A percentile compares a stretch with the other conserved stretches of the same genome.
Conservation (phyloP, 345 rosid genomes). For the Syzygium aromaticum region DNA sequence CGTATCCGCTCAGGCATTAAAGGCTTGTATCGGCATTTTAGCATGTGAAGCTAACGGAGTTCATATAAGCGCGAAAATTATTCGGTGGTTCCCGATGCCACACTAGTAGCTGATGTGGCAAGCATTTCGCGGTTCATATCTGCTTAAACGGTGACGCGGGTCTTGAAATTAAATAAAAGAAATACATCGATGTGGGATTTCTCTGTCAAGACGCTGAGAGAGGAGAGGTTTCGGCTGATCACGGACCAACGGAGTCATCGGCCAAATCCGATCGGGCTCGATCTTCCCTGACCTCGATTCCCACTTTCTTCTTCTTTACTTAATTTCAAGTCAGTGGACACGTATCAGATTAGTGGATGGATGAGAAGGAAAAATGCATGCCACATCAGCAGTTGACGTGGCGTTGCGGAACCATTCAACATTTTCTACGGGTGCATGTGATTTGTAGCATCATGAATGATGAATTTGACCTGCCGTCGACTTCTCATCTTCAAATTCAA, state of each 20-base stretch:
- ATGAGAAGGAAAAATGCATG: background rate
- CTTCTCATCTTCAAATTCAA: background rate
- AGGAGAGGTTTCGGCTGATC: background rate
- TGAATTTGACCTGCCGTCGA: background rate
- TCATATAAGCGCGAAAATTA: background rate
- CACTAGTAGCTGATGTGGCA: too few species aligned
- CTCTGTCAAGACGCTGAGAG: fast-evolving
- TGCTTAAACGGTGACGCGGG: background rate
- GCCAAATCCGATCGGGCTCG: background rate
- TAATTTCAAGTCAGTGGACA: background rate
- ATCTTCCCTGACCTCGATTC: background rate
- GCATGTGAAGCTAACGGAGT: background rate
- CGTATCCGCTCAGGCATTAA: too few species aligned
- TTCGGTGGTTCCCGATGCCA: background rate
- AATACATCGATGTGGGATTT: background rate
- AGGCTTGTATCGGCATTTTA: too few species aligned
- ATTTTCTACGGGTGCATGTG: background rate
- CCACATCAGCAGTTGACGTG: background rate
- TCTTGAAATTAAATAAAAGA: background rate
- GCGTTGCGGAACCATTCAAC: fast-evolving
- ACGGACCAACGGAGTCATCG: too few species aligned
- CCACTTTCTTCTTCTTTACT: background rate
- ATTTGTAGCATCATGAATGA: background rate
- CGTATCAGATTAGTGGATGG: background rate
- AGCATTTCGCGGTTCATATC: background rate